Percentiles rank a stretch among this genome's conserved stretches.
These are phyloP conservation scores for Penicillium janthinellum DNA, from an alignment of 2,329 filamentous ascomycete species.

Conservation along the genomic window DNA sequence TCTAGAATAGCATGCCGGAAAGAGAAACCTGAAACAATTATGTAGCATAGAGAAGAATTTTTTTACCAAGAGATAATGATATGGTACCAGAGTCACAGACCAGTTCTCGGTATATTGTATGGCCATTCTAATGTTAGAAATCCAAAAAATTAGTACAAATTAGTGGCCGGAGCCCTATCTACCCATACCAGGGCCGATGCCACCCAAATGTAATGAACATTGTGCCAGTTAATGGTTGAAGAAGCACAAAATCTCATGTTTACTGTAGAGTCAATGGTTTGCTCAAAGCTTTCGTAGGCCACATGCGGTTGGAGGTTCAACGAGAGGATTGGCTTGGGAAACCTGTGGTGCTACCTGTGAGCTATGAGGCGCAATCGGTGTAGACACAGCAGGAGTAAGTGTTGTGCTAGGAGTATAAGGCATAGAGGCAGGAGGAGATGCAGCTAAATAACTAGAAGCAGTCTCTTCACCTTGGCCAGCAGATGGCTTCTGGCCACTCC, in stretches of 20 bases:
- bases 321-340: neutral
- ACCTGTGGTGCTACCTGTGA: neutral
- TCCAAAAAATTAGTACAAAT: neutral
- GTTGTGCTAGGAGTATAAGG: neutral
- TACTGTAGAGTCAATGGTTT: too few relatives aligned
- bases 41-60: too few relatives aligned
- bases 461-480: neutral
- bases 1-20: neutral
- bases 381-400: neutral
- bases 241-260: neutral
- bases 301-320: neutral
- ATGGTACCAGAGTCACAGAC: neutral
- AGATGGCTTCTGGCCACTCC: neutral
- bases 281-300: neutral
- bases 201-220: neutral
- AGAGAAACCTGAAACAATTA: neutral
- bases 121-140: neutral
- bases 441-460: neutral
- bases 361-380: neutral
- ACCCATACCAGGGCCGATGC: neutral
- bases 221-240: neutral
- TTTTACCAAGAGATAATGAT: too few relatives aligned
- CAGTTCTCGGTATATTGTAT: neutral
- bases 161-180: neutral
- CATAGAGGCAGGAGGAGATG: neutral